A percentile compares a stretch with the other conserved stretches of the same genome.
Conservation (phyloP, 202 grass and related monocot genomes). For the Hordeum pubiflorum region DNA sequence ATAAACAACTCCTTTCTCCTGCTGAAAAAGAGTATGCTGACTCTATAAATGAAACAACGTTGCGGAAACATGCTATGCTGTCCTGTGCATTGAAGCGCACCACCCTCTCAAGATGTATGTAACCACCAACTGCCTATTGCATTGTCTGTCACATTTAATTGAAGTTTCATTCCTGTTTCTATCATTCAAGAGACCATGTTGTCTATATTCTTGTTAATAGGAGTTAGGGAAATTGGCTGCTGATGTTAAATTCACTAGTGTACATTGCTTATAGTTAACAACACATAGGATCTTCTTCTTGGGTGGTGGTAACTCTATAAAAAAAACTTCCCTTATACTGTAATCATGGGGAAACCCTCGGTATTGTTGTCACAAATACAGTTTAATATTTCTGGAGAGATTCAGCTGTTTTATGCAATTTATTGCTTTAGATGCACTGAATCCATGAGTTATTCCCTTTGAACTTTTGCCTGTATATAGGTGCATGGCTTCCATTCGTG, state of each 20-base stretch:
- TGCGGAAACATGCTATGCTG: slow-evolving; percentile 61
- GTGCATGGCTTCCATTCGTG: background rate
- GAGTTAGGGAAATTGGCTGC: background rate
- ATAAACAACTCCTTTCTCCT: slow-evolving; percentile 58
- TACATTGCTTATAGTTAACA: too few species aligned
- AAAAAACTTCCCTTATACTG: too few species aligned
- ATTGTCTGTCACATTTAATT: background rate
- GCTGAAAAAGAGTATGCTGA: slow-evolving; percentile 42
- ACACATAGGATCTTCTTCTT: too few species aligned
- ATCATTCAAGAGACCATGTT: background rate
- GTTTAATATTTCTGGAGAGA: background rate
- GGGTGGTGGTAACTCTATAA: too few species aligned
- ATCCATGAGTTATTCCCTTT: background rate
- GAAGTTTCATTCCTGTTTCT: background rate
- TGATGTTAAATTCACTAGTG: too few species aligned
- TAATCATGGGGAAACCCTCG: too few species aligned
- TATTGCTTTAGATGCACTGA: background rate
- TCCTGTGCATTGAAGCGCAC: slow-evolving; percentile 56
- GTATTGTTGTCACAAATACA: too few species aligned
- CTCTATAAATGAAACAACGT: slow-evolving; percentile 20
- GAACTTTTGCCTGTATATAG: background rate
- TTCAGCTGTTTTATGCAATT: too few species aligned
- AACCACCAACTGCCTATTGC: background rate
- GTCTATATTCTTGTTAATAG: background rate
- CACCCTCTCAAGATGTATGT: slow-evolving; percentile 86